A percentile compares a stretch with the other conserved stretches of the same genome.
phyloP scores from a whole-genome alignment of 2,329 filamentous ascomycete genomes.

The Arthrobotrys iridis region DNA sequence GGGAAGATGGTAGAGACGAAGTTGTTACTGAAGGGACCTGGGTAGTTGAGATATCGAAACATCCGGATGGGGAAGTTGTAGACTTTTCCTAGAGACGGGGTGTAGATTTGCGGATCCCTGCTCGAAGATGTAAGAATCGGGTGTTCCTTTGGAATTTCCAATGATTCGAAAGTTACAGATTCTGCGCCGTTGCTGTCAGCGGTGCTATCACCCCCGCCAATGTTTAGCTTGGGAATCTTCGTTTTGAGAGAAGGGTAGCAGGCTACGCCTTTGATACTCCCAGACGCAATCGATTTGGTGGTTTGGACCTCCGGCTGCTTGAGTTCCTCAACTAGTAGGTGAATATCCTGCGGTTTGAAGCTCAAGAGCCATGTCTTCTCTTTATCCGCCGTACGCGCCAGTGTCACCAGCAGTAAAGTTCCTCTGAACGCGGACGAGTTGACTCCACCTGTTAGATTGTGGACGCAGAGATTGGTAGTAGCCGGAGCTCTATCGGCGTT shows the following conservation, averaged over 20 bases:
- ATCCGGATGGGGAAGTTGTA: conserved; percentile 39
- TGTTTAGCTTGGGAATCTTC: not conserved
- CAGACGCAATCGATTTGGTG: not conserved
- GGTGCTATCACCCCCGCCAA: not conserved
- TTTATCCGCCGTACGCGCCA: not conserved
- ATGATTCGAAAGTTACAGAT: not conserved
- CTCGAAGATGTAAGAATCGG: not conserved
- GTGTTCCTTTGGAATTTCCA: conserved; percentile 16
- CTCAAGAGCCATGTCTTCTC: conserved; percentile 7
- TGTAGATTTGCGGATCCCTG: not conserved
- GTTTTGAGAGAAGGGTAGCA: conserved; percentile 4
- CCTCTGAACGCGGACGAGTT: not conserved
- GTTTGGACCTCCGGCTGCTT: not conserved
- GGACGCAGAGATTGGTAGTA: conserved; percentile 18
- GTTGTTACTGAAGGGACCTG: not conserved
- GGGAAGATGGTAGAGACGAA: conserved; percentile 15
- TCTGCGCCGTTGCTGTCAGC: not conserved
- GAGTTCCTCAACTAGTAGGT: conserved; percentile 12
- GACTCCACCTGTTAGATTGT: conserved; percentile 17
- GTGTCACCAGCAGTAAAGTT: not conserved
- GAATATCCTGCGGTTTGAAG: conserved; percentile 30
- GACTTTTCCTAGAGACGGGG: conserved; percentile 5
- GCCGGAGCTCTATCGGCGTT: not conserved
- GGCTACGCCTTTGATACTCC: conserved; percentile 7
- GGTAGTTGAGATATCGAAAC: not conserved